phyloP scores from a whole-genome alignment of 352 stramenopile species.

The Phytophthora idaei region DNA sequence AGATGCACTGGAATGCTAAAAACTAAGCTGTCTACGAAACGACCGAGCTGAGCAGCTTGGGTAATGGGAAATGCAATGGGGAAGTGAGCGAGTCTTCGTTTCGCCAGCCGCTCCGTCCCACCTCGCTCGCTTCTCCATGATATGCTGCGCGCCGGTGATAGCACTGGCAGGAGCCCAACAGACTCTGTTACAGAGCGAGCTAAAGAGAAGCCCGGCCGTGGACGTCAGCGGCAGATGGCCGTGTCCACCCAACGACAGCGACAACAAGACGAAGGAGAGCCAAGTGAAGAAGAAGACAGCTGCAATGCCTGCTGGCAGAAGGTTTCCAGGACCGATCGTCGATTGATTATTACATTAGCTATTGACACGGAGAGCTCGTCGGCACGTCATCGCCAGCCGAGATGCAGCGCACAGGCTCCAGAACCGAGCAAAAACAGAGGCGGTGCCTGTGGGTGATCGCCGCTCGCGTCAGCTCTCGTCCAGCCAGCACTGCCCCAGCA shows the following conservation, averaged over 20 bases:
- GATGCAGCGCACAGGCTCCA: neutral
- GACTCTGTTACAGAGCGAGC: constrained; percentile 1
- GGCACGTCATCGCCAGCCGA: constrained; percentile 24
- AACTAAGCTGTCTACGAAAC: constrained; percentile 15
- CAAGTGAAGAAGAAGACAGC: constrained; percentile 14
- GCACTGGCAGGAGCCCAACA: constrained; percentile 7
- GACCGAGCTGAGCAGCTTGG: neutral
- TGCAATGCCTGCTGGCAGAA: constrained; percentile 18
- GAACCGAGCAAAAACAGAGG: neutral
- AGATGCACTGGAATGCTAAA: constrained; percentile 3
- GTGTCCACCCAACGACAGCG: constrained; percentile 6
- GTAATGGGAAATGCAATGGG: constrained; percentile 28
- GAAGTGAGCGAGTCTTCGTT: constrained; percentile 21
- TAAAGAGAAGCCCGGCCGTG: constrained; percentile 10
- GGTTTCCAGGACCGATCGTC: constrained; percentile 17
- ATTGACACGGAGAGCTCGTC: constrained; percentile 13
- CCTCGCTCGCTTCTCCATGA: constrained; percentile 16
- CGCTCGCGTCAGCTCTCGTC: constrained; percentile 1
- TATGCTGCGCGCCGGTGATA: constrained; percentile 4
- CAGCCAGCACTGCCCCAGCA: constrained; percentile 24
- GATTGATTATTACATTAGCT: constrained; percentile 25
- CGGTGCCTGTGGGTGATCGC: neutral
- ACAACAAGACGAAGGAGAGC: constrained; percentile 23
- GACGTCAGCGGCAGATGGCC: constrained; percentile 18
- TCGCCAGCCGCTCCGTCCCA: constrained; percentile 25